These are phyloP conservation scores for Pachyrhizus erosus DNA, from an alignment of 306 rosid species.

Conservation along the genomic window DNA sequence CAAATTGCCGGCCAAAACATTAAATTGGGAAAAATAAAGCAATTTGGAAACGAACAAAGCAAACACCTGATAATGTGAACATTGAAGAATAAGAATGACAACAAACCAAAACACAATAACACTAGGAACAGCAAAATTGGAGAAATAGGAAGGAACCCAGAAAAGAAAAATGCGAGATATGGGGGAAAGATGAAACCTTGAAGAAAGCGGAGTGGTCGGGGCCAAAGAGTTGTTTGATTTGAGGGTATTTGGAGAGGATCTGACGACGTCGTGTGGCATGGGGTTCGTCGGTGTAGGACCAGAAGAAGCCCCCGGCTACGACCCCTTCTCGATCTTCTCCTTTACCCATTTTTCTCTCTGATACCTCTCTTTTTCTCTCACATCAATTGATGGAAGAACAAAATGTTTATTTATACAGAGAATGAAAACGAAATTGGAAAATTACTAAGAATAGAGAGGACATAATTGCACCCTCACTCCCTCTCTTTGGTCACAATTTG, in stretches of 20 bases:
- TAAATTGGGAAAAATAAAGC: background rate
- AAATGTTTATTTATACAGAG: background rate
- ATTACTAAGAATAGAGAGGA: background rate
- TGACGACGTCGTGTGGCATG: slow-evolving; percentile 90
- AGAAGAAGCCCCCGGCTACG: slow-evolving; percentile 80
- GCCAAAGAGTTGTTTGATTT: slow-evolving; percentile 82
- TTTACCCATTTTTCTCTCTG: slow-evolving; percentile 35
- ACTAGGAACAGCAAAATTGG: background rate
- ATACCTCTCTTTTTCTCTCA: background rate
- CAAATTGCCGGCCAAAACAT: background rate
- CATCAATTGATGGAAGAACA: background rate
- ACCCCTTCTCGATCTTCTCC: slow-evolving; percentile 61
- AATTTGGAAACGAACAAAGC: no score
- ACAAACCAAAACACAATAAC: background rate
- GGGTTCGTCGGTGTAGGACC: slow-evolving; percentile 96
- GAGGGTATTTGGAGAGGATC: slow-evolving; percentile 94
- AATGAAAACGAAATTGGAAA: background rate
- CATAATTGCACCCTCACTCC: background rate
- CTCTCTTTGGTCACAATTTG: background rate
- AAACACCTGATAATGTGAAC: background rate
- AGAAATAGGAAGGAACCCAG: background rate
- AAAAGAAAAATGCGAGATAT: background rate
- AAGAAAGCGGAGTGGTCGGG: slow-evolving; percentile 75
- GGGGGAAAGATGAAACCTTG: slow-evolving; percentile 56
- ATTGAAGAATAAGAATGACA: background rate